Base-by-base conservation (phyloP, 495 filamentous ascomycete species). In the Gamarada debralockiae region DNA sequence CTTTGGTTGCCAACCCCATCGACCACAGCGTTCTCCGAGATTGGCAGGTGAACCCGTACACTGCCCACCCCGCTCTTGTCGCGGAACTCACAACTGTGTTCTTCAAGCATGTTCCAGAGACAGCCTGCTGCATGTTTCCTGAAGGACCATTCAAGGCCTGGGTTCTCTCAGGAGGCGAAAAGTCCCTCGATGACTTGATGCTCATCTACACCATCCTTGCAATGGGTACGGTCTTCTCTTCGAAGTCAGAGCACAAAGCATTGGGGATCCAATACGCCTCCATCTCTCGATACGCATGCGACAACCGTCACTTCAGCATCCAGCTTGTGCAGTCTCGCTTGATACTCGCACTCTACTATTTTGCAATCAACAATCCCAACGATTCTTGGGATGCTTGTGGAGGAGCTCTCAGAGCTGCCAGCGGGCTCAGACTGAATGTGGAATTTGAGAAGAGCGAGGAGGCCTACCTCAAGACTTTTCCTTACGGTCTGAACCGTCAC, bases 111-210 rank as follows among this genome's bases (percentile, higher is more conserved):
- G 61, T 79, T 21, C 80, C 83, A 44, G 70, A 73, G 44, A 70
- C 71, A 6, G 62, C 75, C 48, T 80, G 79, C 59, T 73, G 70
- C 55, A 73, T 85, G 58, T 80, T 86, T 57, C 82, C 84, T 18
- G 72, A 73, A 56, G 54, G 57, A 38, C 60, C 59, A 14, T 70
- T 70, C 55, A 60, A 54, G 31, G 21, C 60, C 24, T 67, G 65
- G 67, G 53, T 70, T 49, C 37, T 57, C 1, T 25, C 70, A 62
- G 72, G 66, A 37, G 73, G 71, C 53, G 68, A 73, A 52, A 86
- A 85, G 62, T 77, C 73, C 38, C 70, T 72, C 56, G 80, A 82
- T 64, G 85, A 88, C 66, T 76, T 76, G 59, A 90, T 88, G 82
- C 73, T 85, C 42, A 73, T 84, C 41, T 89, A 86, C 69, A 77